Conservation (phyloP, 768 basidiomycete genomes). For the Boletus reticuloceps region DNA sequence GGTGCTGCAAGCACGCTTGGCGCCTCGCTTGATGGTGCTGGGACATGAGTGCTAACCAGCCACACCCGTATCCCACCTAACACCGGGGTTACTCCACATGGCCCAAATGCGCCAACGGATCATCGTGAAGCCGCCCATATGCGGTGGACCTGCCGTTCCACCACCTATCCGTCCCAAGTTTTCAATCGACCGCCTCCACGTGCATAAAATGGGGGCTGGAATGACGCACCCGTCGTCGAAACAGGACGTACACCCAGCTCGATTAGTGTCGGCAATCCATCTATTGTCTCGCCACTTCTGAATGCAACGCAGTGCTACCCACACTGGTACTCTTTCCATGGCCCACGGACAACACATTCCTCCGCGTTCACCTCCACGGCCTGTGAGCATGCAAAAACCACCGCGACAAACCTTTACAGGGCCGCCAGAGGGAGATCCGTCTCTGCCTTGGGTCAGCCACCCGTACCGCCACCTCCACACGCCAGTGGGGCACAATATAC, state of each 20-base stretch:
- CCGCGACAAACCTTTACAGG: conserved; percentile 36
- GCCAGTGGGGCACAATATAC: conserved; percentile 30
- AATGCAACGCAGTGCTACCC: conserved; percentile 51
- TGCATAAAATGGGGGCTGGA: conserved; percentile 59
- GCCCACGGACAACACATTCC: conserved; percentile 35
- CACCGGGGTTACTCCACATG: neutral
- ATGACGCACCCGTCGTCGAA: conserved; percentile 67
- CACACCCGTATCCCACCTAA: conserved; percentile 14
- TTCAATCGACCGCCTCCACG: conserved; percentile 39
- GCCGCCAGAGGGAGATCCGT: conserved; percentile 31
- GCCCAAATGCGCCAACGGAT: conserved; percentile 16
- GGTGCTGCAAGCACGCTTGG: conserved; percentile 77
- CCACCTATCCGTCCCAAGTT: conserved; percentile 42
- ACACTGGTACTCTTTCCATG: conserved; percentile 48
- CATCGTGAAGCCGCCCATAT: conserved; percentile 40
- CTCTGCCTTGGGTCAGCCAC: conserved; percentile 30
- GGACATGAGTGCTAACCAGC: conserved; percentile 86
- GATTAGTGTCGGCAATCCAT: conserved; percentile 48
- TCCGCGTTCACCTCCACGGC: conserved; percentile 53
- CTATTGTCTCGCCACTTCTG: conserved; percentile 90
- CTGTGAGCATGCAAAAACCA: conserved; percentile 31
- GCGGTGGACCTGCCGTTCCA: conserved; percentile 35
- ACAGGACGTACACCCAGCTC: conserved; percentile 52
- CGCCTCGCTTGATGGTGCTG: conserved; percentile 64
- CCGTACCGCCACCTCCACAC: conserved; percentile 35